Evolutionary conservation across 2,329 filamentous ascomycete genomes (phyloP), one percentile per base, ranked within the genome.

Genomic region (Colletotrichum shisoi): DNA sequence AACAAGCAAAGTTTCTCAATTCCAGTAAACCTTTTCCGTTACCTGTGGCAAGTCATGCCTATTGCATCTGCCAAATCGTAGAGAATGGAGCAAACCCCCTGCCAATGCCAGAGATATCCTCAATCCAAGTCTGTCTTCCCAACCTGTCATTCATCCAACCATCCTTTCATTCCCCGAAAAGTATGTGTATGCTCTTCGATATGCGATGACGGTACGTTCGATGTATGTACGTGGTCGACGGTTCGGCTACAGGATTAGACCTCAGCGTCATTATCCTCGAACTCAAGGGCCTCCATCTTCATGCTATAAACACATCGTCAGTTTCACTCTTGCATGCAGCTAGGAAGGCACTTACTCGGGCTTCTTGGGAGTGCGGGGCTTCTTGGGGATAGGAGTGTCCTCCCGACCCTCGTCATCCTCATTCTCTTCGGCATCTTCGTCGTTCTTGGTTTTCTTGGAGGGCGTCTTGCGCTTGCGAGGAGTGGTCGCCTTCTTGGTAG

Each of bases 381-480:
- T 75, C 42, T 71, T 59, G 46, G 60, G 15, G 11, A 27, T 17
- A 17, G 65, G 62, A 39, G 71, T 71, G 17, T 72, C 70, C 17
- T 72, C 71, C 11, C 70, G 67, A 4, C 74, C 74, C 0, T 74
- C 73, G 2, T 75, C 73, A 11, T 72, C 70, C 15, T 71, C 71
- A 7, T 70, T 67, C 3, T 74, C 74, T 0, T 74, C 73, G 1
- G 74, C 73, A 1, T 74, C 72, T 2, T 48, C 27, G 8, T 70
- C 46, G 11, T 46, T 27, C 63, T 71, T 70, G 8, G 57, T 37
- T 70, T 74, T 76, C 65, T 75, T 76, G 27, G 63, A 69, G 0
- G 73, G 63, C 0, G 73, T 64, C 31, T 72, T 69, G 27, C 77
- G 74, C 73, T 78, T 79, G 39, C 74, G 72, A 4, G 74, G 66